Percentiles rank a stretch among this genome's conserved stretches.
Conservation (phyloP, 495 filamentous ascomycete genomes). For the Penicillium alfredii region DNA sequence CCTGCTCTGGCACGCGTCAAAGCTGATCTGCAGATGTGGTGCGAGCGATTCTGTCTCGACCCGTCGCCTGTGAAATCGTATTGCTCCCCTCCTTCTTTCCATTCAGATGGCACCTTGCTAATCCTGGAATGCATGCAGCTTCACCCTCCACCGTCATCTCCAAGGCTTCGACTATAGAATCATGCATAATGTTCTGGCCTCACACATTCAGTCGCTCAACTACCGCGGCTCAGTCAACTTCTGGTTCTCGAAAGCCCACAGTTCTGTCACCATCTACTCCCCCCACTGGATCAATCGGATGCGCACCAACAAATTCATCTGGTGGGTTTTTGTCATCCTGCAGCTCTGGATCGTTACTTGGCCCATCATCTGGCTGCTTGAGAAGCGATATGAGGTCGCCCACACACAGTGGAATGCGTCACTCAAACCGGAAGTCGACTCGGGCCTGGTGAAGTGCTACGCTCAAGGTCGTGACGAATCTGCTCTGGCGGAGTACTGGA, state of each 20-base stretch:
- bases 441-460: slow-evolving; percentile 16
- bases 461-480: slow-evolving; percentile 26
- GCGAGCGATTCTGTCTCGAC: slow-evolving; percentile 36
- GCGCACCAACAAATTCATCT: slow-evolving; percentile 32
- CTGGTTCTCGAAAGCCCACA: slow-evolving; percentile 16
- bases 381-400: slow-evolving; percentile 36
- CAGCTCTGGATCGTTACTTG: slow-evolving; percentile 44
- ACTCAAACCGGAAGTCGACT: slow-evolving; percentile 5
- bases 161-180: slow-evolving; percentile 28
- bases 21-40: slow-evolving; percentile 30
- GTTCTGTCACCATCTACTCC: slow-evolving; percentile 36
- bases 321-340: slow-evolving; percentile 33
- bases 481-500: slow-evolving; percentile 31
- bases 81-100: slow-evolving; percentile 1
- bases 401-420: slow-evolving; percentile 30
- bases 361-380: slow-evolving; percentile 39
- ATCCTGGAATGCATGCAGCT: slow-evolving; percentile 16
- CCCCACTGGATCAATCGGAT: slow-evolving; percentile 43
- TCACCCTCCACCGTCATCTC: slow-evolving; percentile 33
- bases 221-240: slow-evolving; percentile 35
- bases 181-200: slow-evolving; percentile 28
- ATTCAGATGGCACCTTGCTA: neutral
- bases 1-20: slow-evolving; percentile 8
- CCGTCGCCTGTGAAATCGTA: slow-evolving; percentile 39
- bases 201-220: slow-evolving; percentile 38